Percentiles rank a stretch among this genome's conserved stretches.
phyloP scores from a whole-genome alignment of 2,329 filamentous ascomycete species.

The Metarhizium album region DNA sequence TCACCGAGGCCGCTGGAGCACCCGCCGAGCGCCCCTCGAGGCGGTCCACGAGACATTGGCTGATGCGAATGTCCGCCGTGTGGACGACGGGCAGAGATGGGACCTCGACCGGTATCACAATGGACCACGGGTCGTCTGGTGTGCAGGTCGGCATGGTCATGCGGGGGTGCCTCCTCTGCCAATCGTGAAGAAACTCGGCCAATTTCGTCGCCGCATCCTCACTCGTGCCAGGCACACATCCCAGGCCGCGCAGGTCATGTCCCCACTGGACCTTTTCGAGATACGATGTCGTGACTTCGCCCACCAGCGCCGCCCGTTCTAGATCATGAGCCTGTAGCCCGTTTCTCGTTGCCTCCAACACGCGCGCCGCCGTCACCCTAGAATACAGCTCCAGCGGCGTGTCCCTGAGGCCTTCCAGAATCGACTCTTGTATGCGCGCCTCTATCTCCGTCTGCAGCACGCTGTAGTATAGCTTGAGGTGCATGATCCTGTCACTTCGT shows the following conservation, averaged over 20 bases:
- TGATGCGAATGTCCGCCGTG: slow-evolving; percentile 57
- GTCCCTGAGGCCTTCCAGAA: slow-evolving; percentile 28
- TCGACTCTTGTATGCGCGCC: slow-evolving; percentile 31
- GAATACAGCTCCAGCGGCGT: slow-evolving; percentile 34
- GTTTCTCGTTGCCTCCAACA: slow-evolving; percentile 32
- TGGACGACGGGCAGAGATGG: slow-evolving; percentile 75
- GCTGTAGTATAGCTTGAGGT: slow-evolving; percentile 64
- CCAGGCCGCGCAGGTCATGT: slow-evolving; percentile 39
- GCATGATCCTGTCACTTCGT: slow-evolving; percentile 35
- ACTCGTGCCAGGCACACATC: slow-evolving; percentile 24
- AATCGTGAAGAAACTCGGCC: slow-evolving; percentile 19
- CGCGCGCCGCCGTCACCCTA: slow-evolving; percentile 32
- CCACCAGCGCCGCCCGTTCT: slow-evolving; percentile 44
- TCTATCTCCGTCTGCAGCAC: slow-evolving; percentile 67
- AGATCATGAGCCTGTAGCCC: slow-evolving; percentile 39
- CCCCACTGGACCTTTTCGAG: slow-evolving; percentile 37
- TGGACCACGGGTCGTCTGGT: slow-evolving; percentile 41
- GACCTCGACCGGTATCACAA: slow-evolving; percentile 83
- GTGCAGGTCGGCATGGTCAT: slow-evolving; percentile 16
- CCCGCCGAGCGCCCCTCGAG: slow-evolving; percentile 18
- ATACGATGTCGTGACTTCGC: slow-evolving; percentile 38
- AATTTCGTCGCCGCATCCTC: slow-evolving; percentile 20
- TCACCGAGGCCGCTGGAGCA: slow-evolving; percentile 42
- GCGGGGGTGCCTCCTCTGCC: slow-evolving; percentile 20
- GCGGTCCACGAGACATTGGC: slow-evolving; percentile 23